Evolutionary conservation across 257 asterid genomes (phyloP).

Genomic region (Solanum piurae): DNA sequence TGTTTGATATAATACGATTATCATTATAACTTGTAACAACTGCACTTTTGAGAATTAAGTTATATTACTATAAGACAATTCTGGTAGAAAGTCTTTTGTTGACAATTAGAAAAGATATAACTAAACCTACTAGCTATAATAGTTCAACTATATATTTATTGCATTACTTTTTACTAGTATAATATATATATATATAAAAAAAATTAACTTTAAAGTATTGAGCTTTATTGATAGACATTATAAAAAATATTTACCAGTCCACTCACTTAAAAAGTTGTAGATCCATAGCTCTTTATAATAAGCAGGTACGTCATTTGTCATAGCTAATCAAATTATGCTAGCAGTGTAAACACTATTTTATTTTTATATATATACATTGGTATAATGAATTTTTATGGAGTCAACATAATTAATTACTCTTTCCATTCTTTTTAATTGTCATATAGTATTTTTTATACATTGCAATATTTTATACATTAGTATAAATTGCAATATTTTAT

Average conservation of each 20-base stretch:
- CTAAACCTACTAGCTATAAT: background rate
- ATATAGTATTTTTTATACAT: too few relatives aligned
- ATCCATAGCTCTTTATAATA: background rate
- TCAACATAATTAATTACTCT: background rate
- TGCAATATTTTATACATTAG: too few relatives aligned
- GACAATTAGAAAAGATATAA: background rate
- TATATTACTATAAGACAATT: background rate
- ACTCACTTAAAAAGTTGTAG: background rate
- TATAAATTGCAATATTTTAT: too few relatives aligned
- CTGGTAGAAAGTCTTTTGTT: background rate
- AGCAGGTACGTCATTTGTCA: background rate
- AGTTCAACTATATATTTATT: background rate
- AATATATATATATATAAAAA: too few relatives aligned
- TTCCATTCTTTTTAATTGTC: too few relatives aligned
- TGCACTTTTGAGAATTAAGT: background rate
- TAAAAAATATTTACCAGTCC: too few relatives aligned
- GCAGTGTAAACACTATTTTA: background rate
- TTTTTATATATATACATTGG: background rate
- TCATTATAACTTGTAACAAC: background rate
- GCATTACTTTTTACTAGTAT: too few relatives aligned
- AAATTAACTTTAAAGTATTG: too few relatives aligned
- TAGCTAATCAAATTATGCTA: background rate
- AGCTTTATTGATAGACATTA: background rate
- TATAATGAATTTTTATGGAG: background rate
- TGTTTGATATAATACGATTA: background rate